Percentiles rank a stretch among this genome's conserved stretches.
Evolutionary conservation across 768 basidiomycete species (phyloP).

Genomic region (Suillus variegatus): DNA sequence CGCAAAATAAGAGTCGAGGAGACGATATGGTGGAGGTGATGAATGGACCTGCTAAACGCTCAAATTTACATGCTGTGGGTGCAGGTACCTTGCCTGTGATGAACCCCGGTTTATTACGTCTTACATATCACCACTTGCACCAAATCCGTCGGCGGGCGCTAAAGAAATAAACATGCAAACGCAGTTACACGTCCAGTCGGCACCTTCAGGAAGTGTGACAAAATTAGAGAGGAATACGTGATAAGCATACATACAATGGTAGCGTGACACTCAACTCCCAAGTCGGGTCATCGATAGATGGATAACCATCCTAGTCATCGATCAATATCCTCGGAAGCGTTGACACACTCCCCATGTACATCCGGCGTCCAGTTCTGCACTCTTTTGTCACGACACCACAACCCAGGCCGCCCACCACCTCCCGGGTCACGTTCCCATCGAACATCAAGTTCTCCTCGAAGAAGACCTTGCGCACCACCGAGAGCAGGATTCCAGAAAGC

Average conservation of each 20-base stretch:
- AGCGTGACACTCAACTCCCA: not conserved
- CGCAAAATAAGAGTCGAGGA: no score
- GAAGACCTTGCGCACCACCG: slow-evolving; percentile 49
- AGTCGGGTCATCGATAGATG: not conserved
- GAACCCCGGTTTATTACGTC: not conserved
- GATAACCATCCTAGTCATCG: not conserved
- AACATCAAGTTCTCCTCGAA: slow-evolving; percentile 62
- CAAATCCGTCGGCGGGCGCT: not conserved
- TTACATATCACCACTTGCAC: not conserved
- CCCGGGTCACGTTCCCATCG: slow-evolving; percentile 56
- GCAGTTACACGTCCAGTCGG: not conserved
- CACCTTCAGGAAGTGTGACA: not conserved
- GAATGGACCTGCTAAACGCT: not conserved
- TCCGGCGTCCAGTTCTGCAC: slow-evolving; percentile 25
- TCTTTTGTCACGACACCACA: slow-evolving; percentile 40
- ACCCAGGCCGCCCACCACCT: slow-evolving; percentile 31
- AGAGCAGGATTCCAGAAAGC: slow-evolving; percentile 75
- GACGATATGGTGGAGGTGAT: not conserved
- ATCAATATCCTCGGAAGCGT: not conserved
- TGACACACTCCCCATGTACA: not conserved
- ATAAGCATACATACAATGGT: not conserved
- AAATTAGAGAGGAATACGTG: not conserved
- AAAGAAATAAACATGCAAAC: not conserved
- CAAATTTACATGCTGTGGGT: not conserved
- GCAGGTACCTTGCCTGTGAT: not conserved